Evolutionary conservation across 345 rosid genomes (phyloP).

Genomic region (Hibiscus mutabilis): DNA sequence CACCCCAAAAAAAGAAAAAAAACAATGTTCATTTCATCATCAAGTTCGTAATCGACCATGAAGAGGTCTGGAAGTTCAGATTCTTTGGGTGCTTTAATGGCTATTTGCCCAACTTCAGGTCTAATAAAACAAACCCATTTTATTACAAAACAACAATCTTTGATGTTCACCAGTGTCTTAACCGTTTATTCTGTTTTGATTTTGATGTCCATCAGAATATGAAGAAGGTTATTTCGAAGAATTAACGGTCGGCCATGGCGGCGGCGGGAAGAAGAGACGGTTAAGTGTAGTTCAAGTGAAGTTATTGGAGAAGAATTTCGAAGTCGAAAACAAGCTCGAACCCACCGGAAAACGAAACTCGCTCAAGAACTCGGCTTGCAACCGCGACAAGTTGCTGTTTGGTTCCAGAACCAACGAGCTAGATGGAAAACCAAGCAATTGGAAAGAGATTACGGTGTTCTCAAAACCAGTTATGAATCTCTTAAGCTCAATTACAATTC

Average conservation of each 20-base stretch:
- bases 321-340: no score
- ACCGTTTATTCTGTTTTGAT: slow-evolving; percentile 5
- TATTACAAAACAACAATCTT: not conserved
- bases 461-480: slow-evolving; percentile 51
- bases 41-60: slow-evolving; percentile 26
- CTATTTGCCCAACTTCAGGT: slow-evolving; percentile 81
- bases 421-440: slow-evolving; percentile 85
- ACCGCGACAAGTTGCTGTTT: slow-evolving; percentile 37
- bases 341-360: no score
- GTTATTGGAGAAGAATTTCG: no score
- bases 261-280: slow-evolving; percentile 7
- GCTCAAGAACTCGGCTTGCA: no score
- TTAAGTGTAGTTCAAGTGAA: no score
- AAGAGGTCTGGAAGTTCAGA: slow-evolving; percentile 80
- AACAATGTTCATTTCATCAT: no score
- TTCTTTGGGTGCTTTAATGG: slow-evolving; percentile 73
- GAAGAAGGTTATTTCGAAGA: slow-evolving; percentile 81
- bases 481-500: slow-evolving; percentile 53
- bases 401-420: slow-evolving; percentile 92
- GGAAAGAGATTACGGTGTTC: slow-evolving; percentile 58
- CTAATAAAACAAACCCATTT: not conserved
- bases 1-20: no score
- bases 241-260: slow-evolving; percentile 27
- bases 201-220: slow-evolving; percentile 28
- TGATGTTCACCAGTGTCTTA: not conserved